phyloP scores from a whole-genome alignment of 106 monocot genomes.

The Xerophyta viscosa region DNA sequence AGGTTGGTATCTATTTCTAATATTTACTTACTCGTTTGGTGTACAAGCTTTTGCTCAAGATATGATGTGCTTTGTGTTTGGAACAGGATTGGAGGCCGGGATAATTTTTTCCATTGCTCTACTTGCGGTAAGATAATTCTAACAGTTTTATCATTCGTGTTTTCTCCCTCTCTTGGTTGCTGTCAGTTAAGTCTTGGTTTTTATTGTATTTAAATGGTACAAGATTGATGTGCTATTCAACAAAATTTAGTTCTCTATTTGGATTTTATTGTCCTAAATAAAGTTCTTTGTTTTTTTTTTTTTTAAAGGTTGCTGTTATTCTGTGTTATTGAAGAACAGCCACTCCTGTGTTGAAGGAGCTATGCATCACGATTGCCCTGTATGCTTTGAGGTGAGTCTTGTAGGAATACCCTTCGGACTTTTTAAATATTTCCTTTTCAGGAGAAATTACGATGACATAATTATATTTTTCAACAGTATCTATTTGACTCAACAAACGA shows the following conservation, averaged over 20 bases:
- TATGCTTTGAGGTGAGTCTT: constrained; percentile 55
- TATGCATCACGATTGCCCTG: constrained; percentile 68
- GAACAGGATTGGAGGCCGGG: constrained; percentile 51
- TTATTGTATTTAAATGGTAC: no score
- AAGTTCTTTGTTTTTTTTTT: background rate
- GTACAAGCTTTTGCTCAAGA: background rate
- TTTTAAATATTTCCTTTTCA: no score
- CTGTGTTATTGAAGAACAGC: constrained; percentile 38
- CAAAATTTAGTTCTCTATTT: no score
- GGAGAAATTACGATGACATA: background rate
- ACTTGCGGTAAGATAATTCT: constrained; percentile 44
- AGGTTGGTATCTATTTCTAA: constrained; percentile 17
- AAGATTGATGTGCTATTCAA: no score
- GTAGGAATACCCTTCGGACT: no score
- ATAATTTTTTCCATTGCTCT: constrained; percentile 57
- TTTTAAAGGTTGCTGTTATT: constrained; percentile 54
- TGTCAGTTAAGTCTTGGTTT: background rate
- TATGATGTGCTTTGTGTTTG: background rate
- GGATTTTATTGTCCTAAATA: background rate
- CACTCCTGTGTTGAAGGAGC: constrained; percentile 62
- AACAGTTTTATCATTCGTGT: background rate
- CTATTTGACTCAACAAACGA: constrained; percentile 59
- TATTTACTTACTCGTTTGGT: background rate
- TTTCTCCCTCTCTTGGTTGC: background rate
- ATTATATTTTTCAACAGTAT: constrained; percentile 24